phyloP scores from a whole-genome alignment of 2,329 filamentous ascomycete genomes.

The Cercospora brassicicola region DNA sequence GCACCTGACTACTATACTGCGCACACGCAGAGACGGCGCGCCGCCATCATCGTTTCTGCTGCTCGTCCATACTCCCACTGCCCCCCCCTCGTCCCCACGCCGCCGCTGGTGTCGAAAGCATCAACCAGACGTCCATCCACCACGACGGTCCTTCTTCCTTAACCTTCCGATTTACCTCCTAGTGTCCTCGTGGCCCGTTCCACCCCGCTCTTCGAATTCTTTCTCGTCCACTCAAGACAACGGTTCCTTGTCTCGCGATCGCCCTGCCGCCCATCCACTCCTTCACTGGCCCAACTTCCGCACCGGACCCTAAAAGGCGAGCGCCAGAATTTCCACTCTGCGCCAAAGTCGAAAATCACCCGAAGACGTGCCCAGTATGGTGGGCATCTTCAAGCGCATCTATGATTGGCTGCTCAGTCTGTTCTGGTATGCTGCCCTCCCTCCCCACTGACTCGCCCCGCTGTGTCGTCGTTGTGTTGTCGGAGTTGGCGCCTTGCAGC shows the following conservation, averaged over 20 bases:
- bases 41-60: background rate
- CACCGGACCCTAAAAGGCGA: slow-evolving; percentile 11
- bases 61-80: background rate
- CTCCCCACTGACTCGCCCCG: background rate
- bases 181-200: slow-evolving; percentile 10
- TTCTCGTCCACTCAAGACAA: slow-evolving; percentile 18
- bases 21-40: background rate
- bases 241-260: slow-evolving; percentile 19
- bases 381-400: slow-evolving; percentile 85
- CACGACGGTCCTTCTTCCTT: background rate
- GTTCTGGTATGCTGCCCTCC: slow-evolving; percentile 71
- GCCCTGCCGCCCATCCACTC: slow-evolving; percentile 20
- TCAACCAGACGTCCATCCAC: background rate
- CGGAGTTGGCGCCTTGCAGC: slow-evolving; percentile 23
- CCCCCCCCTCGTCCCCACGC: background rate
- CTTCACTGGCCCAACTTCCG: slow-evolving; percentile 11
- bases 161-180: slow-evolving; percentile 4
- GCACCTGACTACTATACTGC: slow-evolving; percentile 9
- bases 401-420: slow-evolving; percentile 98
- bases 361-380: slow-evolving; percentile 59
- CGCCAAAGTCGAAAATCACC: background rate
- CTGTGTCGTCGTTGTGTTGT: slow-evolving; percentile 1
- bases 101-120: background rate
- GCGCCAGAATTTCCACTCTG: slow-evolving; percentile 10
- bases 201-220: slow-evolving; percentile 17